Conservation (phyloP, 2,329 filamentous ascomycete species). For the Nigrograna mackinnonii region DNA sequence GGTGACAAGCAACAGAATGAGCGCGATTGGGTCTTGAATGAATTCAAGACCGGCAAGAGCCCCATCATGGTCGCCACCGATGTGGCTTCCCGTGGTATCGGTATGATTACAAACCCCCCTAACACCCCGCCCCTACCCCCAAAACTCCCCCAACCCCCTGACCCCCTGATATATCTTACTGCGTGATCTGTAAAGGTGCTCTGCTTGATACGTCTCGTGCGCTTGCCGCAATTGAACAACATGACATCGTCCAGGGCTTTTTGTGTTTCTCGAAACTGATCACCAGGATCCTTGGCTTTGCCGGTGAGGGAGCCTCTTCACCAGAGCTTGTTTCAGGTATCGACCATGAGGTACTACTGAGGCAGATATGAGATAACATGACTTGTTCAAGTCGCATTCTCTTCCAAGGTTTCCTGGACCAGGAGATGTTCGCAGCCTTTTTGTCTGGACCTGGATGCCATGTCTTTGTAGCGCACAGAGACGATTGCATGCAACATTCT, state of each 20-base stretch:
- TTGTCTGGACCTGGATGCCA: slow-evolving; percentile 48
- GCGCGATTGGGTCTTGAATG: slow-evolving; percentile 98
- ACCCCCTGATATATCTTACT: slow-evolving; percentile 51
- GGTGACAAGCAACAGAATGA: slow-evolving; percentile 99
- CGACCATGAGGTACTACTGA: slow-evolving; percentile 65
- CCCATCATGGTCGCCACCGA: slow-evolving; percentile 99
- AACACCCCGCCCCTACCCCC: slow-evolving; percentile 42
- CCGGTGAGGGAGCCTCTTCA: slow-evolving; percentile 73
- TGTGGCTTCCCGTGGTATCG: slow-evolving; percentile 99
- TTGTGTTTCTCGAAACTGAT: slow-evolving; percentile 82
- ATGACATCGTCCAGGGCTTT: slow-evolving; percentile 89
- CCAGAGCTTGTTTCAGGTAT: slow-evolving; percentile 72
- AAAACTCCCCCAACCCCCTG: slow-evolving; percentile 38
- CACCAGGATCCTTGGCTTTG: slow-evolving; percentile 84
- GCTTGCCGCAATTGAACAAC: slow-evolving; percentile 70
- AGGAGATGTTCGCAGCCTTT: slow-evolving; percentile 60
- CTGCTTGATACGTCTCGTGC: slow-evolving; percentile 89
- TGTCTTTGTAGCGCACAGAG: slow-evolving; percentile 56
- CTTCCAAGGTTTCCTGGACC: slow-evolving; percentile 71
- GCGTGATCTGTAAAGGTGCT: slow-evolving; percentile 73
- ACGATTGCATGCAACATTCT: slow-evolving; percentile 58
- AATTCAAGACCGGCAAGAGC: slow-evolving; percentile 99
- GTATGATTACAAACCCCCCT: slow-evolving; percentile 80
- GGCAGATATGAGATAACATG: slow-evolving; percentile 80
- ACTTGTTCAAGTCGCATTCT: slow-evolving; percentile 71